Evolutionary conservation across 1,284 basidiomycete genomes (phyloP), one percentile per base, ranked within the genome.

Genomic region (Puccinia horiana): DNA sequence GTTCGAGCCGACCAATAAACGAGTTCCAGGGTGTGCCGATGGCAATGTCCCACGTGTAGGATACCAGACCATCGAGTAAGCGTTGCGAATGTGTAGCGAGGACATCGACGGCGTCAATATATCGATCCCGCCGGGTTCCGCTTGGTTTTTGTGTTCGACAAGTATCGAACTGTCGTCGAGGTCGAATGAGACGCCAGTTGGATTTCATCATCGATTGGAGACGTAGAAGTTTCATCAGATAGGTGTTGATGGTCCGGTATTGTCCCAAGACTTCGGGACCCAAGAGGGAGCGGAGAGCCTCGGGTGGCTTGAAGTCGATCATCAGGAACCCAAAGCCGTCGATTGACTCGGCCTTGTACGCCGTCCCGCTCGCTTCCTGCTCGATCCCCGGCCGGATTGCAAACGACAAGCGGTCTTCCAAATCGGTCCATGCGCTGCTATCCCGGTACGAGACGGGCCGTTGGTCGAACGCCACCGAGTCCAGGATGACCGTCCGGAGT

Each of bases 361-460:
- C 52, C 42, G 37, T 29, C 35, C 56, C 49, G 14, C 29, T n/a
- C 29, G 16, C 72, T 9, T 52, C 47, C 14, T 56, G 29, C 72
- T 75, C 72, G 37, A 40, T 58, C 52, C 49, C 47, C 29, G 69
- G 56, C 61, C n/a, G 26, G 18, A 80, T 72, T 8, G 58, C 54
- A 49, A 81, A 81, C 63, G 79, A 81, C 44, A 81, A 58, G 26
- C 79, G 69, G 49, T 81, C 79, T 32, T 81, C 79, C 52, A 81
- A 32, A 14, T 73, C 54, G 18, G 8, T 23, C 54, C 37, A 74
- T 8, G 79, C 79, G 37, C 32, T 42, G 40, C 49, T 47, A 2
- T 40, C 8, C 42, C 69, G 69, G 29, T 70, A 70, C 18, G 49
- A 52, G 23, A 32, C 11, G 8, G 78, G 49, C 18, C 49, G 44